phyloP scores from a whole-genome alignment of 306 rosid genomes.

The Fagus crenata region DNA sequence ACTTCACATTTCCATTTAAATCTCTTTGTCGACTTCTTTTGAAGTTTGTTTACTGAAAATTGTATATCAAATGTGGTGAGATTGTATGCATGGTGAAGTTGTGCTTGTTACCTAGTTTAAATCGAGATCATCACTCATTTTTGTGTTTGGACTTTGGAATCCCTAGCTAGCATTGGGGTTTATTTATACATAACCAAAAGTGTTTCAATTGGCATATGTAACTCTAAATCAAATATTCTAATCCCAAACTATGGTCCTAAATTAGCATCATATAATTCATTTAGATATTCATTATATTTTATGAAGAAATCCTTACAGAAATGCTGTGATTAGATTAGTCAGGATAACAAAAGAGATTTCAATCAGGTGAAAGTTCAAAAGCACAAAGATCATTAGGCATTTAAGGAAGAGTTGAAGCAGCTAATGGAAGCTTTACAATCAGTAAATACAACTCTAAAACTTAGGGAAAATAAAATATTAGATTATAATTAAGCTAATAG shows the following conservation, averaged over 20 bases:
- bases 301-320: not conserved
- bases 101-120: too few species aligned
- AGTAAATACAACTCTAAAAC: too few species aligned
- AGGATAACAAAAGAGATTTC: not conserved
- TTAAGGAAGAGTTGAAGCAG: too few species aligned
- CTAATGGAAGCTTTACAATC: too few species aligned
- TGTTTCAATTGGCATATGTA: not conserved
- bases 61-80: too few species aligned
- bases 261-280: not conserved
- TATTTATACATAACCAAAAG: not conserved
- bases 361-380: too few species aligned
- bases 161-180: not conserved
- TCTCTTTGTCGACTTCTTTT: too few species aligned
- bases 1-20: too few species aligned
- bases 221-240: not conserved
- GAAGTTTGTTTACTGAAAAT: too few species aligned
- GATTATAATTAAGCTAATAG: not conserved
- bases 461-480: not conserved
- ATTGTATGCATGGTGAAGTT: too few species aligned
- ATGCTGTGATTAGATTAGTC: not conserved
- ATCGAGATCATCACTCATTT: too few species aligned
- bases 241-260: not conserved
- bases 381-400: too few species aligned
- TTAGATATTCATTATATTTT: not conserved
- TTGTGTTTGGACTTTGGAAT: not conserved